Evolutionary conservation across 345 rosid species (phyloP).

Genomic region (Rhizophora mangle): DNA sequence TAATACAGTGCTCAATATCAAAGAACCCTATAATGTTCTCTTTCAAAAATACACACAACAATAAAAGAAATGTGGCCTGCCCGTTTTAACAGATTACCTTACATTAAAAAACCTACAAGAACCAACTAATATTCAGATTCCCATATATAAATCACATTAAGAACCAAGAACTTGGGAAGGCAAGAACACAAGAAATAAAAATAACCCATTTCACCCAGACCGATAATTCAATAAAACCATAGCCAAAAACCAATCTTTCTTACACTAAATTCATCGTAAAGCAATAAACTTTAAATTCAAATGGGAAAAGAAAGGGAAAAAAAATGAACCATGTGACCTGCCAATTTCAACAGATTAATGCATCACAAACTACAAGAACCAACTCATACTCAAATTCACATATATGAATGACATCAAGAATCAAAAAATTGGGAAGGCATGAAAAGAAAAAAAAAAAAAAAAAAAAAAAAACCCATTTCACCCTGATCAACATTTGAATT

Average conservation of each 20-base stretch:
- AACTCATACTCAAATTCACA: neutral
- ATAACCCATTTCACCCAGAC: slow-evolving; percentile 7
- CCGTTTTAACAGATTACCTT: neutral
- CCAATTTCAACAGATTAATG: too few species aligned
- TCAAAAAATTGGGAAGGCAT: neutral
- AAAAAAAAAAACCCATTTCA: slow-evolving; percentile 6
- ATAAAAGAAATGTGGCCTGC: neutral
- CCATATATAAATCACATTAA: neutral
- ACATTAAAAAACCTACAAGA: neutral
- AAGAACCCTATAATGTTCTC: neutral
- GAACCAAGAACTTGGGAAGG: neutral
- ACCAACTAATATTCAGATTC: neutral
- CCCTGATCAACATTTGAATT: neutral
- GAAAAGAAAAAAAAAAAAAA: neutral
- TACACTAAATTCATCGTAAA: neutral
- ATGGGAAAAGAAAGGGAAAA: neutral
- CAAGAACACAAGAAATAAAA: neutral
- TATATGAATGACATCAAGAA: neutral
- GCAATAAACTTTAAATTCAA: neutral
- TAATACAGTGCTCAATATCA: neutral
- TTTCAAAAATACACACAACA: neutral
- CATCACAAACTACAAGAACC: neutral
- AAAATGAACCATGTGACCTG: too few species aligned
- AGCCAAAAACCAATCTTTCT: neutral
- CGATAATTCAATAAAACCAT: neutral